Conservation (phyloP, 768 basidiomycete species). For the Tylopilus balloui region DNA sequence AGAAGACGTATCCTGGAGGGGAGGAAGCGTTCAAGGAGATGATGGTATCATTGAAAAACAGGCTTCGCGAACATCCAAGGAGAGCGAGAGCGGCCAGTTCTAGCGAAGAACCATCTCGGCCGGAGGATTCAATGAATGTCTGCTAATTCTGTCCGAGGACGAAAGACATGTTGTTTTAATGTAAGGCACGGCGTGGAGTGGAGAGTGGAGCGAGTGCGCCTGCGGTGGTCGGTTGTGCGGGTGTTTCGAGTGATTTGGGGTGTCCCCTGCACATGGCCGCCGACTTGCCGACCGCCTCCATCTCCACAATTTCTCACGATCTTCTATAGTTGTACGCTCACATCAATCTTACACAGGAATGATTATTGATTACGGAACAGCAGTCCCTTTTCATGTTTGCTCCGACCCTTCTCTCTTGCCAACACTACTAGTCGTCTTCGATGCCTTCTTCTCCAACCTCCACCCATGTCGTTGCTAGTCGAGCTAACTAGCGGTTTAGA, state of each 20-base stretch:
- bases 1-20: constrained; percentile 33
- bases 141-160: constrained; percentile 20
- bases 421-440: constrained; percentile 6
- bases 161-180: constrained; percentile 23
- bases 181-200: constrained; percentile 10
- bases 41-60: constrained; percentile 32
- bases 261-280: constrained; percentile 23
- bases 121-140: constrained; percentile 31
- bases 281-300: constrained; percentile 31
- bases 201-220: constrained; percentile 24
- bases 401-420: constrained; percentile 16
- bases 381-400: constrained; percentile 18
- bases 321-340: constrained; percentile 24
- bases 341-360: constrained; percentile 33
- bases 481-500: constrained; percentile 26
- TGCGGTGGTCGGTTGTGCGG: constrained; percentile 20
- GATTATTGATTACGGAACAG: constrained; percentile 30
- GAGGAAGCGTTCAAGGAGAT: constrained; percentile 31
- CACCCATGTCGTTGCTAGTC: constrained; percentile 23
- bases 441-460: constrained; percentile 14
- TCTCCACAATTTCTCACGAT: constrained; percentile 36
- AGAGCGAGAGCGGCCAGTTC: constrained; percentile 14
- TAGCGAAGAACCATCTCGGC: constrained; percentile 15
- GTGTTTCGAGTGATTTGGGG: constrained; percentile 26
- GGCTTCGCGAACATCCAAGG: constrained; percentile 23